A percentile compares a stretch with the other conserved stretches of the same genome.
Evolutionary conservation across 1,139 yeast genomes (phyloP).

Genomic region (Yamadazyma dendronema): DNA sequence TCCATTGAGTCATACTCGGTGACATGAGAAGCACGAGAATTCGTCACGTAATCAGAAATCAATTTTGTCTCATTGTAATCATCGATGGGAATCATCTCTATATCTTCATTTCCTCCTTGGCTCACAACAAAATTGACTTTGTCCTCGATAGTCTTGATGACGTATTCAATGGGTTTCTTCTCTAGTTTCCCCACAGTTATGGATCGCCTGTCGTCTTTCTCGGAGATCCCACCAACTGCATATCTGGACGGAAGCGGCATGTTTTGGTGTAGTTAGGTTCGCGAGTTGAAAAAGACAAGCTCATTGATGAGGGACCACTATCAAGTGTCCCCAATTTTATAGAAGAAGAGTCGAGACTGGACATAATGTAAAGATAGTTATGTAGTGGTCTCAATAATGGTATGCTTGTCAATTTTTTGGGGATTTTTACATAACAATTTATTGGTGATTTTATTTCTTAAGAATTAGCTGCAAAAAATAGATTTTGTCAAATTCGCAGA

Average conservation of each 20-base stretch:
- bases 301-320: too few relatives aligned
- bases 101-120: slow-evolving; percentile 33
- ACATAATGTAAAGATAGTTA: too few relatives aligned
- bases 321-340: too few relatives aligned
- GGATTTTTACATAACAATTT: neutral
- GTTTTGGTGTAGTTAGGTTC: neutral
- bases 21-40: slow-evolving; percentile 16
- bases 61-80: slow-evolving; percentile 43
- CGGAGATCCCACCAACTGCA: slow-evolving; percentile 41
- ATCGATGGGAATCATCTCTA: slow-evolving; percentile 53
- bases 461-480: neutral
- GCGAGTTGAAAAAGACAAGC: too few relatives aligned
- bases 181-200: slow-evolving; percentile 33
- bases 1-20: slow-evolving; percentile 19
- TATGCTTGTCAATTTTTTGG: too few relatives aligned
- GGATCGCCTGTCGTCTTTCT: slow-evolving; percentile 24
- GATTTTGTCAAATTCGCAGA: neutral
- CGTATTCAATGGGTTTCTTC: slow-evolving; percentile 23
- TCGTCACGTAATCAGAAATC: slow-evolving; percentile 42
- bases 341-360: too few relatives aligned
- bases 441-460: neutral
- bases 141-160: slow-evolving; percentile 30
- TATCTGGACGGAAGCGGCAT: slow-evolving; percentile 42
- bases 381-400: too few relatives aligned
- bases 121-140: slow-evolving; percentile 30